A percentile compares a stretch with the other conserved stretches of the same genome.
phyloP scores from a whole-genome alignment of 2,329 filamentous ascomycete species.

The Paecilomyces formosus region DNA sequence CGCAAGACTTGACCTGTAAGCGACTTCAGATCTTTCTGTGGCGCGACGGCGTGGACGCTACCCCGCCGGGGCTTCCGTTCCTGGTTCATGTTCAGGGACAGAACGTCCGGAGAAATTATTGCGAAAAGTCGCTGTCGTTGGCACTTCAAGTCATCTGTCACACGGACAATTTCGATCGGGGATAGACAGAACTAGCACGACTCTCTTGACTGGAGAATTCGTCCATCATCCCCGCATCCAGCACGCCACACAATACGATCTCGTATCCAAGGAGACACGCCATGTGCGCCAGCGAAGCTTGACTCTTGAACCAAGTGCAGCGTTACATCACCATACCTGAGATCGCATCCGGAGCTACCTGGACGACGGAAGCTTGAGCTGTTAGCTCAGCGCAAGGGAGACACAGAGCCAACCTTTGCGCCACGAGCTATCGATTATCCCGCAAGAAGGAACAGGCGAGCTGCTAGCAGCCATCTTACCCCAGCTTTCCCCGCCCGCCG shows the following conservation, averaged over 20 bases:
- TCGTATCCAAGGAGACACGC: not conserved
- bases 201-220: not conserved
- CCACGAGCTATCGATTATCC: not conserved
- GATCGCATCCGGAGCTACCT: not conserved
- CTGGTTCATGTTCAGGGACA: not conserved
- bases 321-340: not conserved
- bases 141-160: not conserved
- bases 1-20: not conserved
- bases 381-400: not conserved
- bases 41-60: not conserved
- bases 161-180: not conserved
- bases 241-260: not conserved
- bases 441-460: not conserved
- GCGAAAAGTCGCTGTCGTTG: not conserved
- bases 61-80: not conserved
- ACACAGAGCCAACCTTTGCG: not conserved
- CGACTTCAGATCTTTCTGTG: not conserved
- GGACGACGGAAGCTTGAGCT: not conserved
- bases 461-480: not conserved
- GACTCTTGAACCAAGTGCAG: not conserved
- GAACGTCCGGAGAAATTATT: not conserved
- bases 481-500: conserved; percentile 4
- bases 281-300: not conserved
- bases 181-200: not conserved
- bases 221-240: not conserved